Conservation (phyloP, 805 yeast species). For the Candida broadrunensis region DNA sequence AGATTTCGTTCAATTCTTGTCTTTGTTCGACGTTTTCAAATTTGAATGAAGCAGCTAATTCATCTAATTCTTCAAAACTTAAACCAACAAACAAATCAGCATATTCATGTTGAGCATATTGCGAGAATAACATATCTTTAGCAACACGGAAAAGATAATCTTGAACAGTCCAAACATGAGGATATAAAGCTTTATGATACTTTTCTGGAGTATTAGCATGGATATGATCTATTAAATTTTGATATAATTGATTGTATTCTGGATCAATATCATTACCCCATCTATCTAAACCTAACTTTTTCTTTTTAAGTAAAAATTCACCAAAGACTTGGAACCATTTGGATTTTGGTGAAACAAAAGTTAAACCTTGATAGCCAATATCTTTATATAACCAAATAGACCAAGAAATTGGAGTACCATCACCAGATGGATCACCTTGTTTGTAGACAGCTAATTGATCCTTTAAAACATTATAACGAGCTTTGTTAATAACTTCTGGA, state of each 20-base stretch:
- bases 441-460: conserved; percentile 46
- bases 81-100: conserved; percentile 43
- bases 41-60: conserved; percentile 49
- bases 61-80: conserved; percentile 45
- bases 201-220: conserved; percentile 38
- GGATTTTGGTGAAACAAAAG: conserved; percentile 44
- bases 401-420: conserved; percentile 44
- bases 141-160: conserved; percentile 37
- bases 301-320: conserved; percentile 41
- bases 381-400: conserved; percentile 55
- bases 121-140: conserved; percentile 43
- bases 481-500: conserved; percentile 32
- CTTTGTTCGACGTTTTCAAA: conserved; percentile 44
- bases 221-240: conserved; percentile 34
- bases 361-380: conserved; percentile 50
- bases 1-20: conserved; percentile 36
- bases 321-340: conserved; percentile 42
- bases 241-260: conserved; percentile 32
- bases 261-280: conserved; percentile 51
- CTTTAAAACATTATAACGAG: conserved; percentile 41
- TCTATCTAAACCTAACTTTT: conserved; percentile 43
- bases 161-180: conserved; percentile 35
- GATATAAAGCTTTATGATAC: conserved; percentile 38
- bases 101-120: conserved; percentile 42
- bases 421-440: conserved; percentile 48